Conservation (phyloP, 176 grass and related monocot species). For the Musa schizocarpa region DNA sequence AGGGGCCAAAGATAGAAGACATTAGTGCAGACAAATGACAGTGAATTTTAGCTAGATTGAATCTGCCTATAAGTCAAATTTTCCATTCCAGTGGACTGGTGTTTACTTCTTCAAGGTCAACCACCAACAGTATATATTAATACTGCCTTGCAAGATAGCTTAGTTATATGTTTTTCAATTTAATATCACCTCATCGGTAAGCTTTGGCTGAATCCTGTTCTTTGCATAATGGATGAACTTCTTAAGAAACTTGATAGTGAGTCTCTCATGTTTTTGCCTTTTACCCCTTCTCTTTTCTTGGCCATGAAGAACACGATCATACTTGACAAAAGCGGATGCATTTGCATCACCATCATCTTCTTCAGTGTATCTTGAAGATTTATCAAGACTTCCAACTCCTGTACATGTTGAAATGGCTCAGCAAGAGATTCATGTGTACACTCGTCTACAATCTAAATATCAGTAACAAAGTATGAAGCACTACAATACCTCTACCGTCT, state of each 20-base stretch:
- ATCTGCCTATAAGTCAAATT: too few species aligned
- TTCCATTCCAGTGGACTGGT: too few species aligned
- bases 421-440: slow-evolving; percentile 11
- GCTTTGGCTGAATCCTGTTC: slow-evolving; percentile 82
- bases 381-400: slow-evolving; percentile 46
- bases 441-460: slow-evolving; percentile 10
- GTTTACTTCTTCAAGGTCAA: background rate
- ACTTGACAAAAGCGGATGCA: slow-evolving; percentile 80
- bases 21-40: too few species aligned
- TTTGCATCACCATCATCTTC: slow-evolving; percentile 79
- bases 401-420: slow-evolving; percentile 22
- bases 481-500: slow-evolving; percentile 68
- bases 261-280: slow-evolving; percentile 73
- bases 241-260: slow-evolving; percentile 89
- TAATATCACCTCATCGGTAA: slow-evolving; percentile 78
- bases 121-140: background rate
- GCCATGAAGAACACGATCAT: slow-evolving; percentile 89
- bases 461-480: slow-evolving; percentile 13
- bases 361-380: slow-evolving; percentile 54
- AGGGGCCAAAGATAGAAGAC: too few species aligned
- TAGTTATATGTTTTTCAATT: background rate
- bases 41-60: too few species aligned
- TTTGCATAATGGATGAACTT: slow-evolving; percentile 99
- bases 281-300: slow-evolving; percentile 84
- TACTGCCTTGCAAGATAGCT: background rate